Percentiles rank a stretch among this genome's conserved stretches.
phyloP scores from a whole-genome alignment of 108 stramenopile species.

The Stephanodiscus minutulus region DNA sequence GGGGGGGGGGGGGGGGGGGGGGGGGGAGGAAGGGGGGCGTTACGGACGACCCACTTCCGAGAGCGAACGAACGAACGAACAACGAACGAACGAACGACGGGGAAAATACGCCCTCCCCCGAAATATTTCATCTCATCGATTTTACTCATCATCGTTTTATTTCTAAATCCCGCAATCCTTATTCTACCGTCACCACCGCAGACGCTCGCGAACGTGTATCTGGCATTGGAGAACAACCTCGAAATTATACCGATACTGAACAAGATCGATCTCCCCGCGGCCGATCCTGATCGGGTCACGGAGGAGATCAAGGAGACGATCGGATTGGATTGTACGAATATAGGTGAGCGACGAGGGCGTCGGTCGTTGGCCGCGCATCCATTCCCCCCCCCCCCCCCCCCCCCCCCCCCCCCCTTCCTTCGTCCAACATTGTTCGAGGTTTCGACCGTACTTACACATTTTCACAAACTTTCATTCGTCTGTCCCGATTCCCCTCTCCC shows the following conservation, averaged over 20 bases:
- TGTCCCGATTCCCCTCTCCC: too few relatives aligned
- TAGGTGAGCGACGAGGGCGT: constrained; percentile 30
- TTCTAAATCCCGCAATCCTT: too few relatives aligned
- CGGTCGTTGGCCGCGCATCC: constrained; percentile 28
- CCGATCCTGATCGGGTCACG: constrained; percentile 94
- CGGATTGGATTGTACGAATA: constrained; percentile 90
- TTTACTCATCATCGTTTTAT: not conserved
- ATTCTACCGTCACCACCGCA: constrained; percentile 16
- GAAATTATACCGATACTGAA: constrained; percentile 98
- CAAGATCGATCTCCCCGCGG: constrained; percentile 98
- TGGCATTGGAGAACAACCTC: constrained; percentile 95
- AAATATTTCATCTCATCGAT: not conserved
- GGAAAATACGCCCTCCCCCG: too few relatives aligned
- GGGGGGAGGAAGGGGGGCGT: not conserved
- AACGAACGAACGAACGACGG: too few relatives aligned
- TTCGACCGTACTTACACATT: constrained; percentile 40
- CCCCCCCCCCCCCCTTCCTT: not conserved
- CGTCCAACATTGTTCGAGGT: not conserved
- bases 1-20: too few relatives aligned
- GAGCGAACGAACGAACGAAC: too few relatives aligned
- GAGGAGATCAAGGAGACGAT: constrained; percentile 95
- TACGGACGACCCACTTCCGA: too few relatives aligned
- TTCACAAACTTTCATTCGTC: not conserved
- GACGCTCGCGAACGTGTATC: constrained; percentile 97
- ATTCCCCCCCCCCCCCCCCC: constrained; percentile 19